Evolutionary conservation across 805 yeast genomes (phyloP).

Genomic region (Zygosaccharomyces bisporus): DNA sequence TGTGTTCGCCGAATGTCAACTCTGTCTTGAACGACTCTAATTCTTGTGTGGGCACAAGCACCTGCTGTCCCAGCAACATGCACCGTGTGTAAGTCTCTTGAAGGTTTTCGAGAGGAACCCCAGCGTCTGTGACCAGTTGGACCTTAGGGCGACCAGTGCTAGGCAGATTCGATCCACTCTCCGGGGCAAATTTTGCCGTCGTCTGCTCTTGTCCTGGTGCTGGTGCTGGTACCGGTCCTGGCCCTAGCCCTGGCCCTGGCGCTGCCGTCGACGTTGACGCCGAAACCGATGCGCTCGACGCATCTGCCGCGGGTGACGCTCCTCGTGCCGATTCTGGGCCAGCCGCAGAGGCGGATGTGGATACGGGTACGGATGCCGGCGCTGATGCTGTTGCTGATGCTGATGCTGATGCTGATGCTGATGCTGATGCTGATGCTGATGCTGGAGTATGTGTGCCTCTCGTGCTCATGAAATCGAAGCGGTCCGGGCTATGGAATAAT

Average conservation of each 20-base stretch:
- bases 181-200: no score
- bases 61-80: conserved; percentile 24
- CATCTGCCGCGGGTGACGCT: no score
- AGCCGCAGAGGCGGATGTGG: no score
- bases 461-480: conserved; percentile 21
- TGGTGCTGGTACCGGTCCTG: neutral
- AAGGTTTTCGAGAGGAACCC: conserved; percentile 5
- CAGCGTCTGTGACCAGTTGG: conserved; percentile 20
- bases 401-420: neutral
- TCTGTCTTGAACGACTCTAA: conserved; percentile 15
- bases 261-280: no score
- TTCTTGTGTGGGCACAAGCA: conserved; percentile 20
- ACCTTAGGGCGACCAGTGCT: conserved; percentile 1
- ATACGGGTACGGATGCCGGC: no score
- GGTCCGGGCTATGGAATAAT: conserved; percentile 20
- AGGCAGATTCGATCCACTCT: no score
- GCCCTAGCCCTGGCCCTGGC: conserved; percentile 1
- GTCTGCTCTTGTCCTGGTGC: neutral
- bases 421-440: neutral
- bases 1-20: conserved; percentile 10
- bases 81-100: conserved; percentile 22
- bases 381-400: neutral
- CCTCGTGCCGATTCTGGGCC: no score
- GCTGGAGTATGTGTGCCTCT: conserved; percentile 4
- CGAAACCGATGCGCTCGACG: no score